Evolutionary conservation across 2,329 filamentous ascomycete species (phyloP).

Genomic region (Aulographum hederae): DNA sequence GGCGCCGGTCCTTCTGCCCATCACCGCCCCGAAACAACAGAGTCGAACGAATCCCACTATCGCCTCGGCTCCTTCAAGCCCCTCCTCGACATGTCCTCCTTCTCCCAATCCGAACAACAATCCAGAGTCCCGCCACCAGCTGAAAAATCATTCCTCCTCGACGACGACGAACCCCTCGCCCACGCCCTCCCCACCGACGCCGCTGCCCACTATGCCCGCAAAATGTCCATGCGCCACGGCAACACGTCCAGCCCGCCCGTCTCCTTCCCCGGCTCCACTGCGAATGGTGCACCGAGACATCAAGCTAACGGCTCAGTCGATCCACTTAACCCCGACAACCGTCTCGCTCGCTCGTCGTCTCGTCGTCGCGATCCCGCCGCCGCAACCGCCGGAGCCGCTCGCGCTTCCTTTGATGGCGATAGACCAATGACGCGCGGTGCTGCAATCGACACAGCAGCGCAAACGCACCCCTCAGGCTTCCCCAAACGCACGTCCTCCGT

Average conservation of each 20-base stretch:
- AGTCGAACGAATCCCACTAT: constrained; percentile 34
- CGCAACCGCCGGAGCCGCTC: constrained; percentile 25
- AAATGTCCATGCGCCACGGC: constrained; percentile 17
- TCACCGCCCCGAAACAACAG: constrained; percentile 5
- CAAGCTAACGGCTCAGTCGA: constrained; percentile 5
- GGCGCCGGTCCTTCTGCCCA: constrained; percentile 3
- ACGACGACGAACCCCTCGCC: too few species aligned
- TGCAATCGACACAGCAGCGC: constrained; percentile 30
- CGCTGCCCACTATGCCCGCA: constrained; percentile 15
- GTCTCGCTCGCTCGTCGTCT: background rate
- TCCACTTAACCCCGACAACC: constrained; percentile 1
- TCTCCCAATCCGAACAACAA: constrained; percentile 7
- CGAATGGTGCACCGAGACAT: background rate
- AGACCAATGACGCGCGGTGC: too few species aligned
- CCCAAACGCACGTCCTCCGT: constrained; percentile 15
- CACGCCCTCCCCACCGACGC: constrained; percentile 8
- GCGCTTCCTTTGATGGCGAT: too few species aligned
- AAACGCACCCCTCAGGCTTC: constrained; percentile 17
- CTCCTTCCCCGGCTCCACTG: constrained; percentile 3
- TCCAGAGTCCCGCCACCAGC: too few species aligned
- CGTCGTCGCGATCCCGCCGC: constrained; percentile 9
- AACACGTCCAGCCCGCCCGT: constrained; percentile 15
- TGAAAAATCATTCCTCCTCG: too few species aligned
- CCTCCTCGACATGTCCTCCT: constrained; percentile 33
- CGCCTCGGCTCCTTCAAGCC: constrained; percentile 49